These are phyloP conservation scores for Elasticomyces elasticus DNA, from an alignment of 495 filamentous ascomycete genomes.

Conservation along the genomic window DNA sequence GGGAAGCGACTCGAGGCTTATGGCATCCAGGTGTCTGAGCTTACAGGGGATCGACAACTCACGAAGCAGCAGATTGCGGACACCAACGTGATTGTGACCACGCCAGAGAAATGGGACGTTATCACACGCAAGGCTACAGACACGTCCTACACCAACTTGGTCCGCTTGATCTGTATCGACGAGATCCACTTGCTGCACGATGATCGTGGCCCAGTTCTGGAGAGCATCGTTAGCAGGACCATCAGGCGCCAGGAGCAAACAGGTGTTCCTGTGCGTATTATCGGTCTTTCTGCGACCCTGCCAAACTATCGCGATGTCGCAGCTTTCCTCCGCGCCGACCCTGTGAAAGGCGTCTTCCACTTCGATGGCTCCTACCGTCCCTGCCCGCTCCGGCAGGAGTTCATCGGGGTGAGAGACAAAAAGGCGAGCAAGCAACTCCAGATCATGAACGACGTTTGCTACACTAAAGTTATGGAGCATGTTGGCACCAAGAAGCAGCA, in stretches of 20 bases:
- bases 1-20: constrained; percentile 83
- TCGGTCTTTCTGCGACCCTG: constrained; percentile 88
- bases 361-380: constrained; percentile 93
- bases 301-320: constrained; percentile 97
- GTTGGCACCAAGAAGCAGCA: constrained; percentile 84
- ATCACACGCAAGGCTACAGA: constrained; percentile 98
- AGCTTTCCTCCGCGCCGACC: constrained; percentile 88
- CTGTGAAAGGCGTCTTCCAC: constrained; percentile 77
- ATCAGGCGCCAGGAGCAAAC: constrained; percentile 89
- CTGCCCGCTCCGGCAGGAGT: constrained; percentile 90
- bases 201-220: constrained; percentile 90
- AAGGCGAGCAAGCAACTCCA: constrained; percentile 99
- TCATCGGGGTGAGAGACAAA: constrained; percentile 94
- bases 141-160: constrained; percentile 90
- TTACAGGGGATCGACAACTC: constrained; percentile 95
- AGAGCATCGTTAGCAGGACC: constrained; percentile 92
- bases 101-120: constrained; percentile 98
- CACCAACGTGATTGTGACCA: constrained; percentile 97
- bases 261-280: constrained; percentile 77
- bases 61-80: constrained; percentile 98
- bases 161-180: constrained; percentile 90
- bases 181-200: constrained; percentile 98
- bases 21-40: constrained; percentile 82
- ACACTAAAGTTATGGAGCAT: constrained; percentile 95
- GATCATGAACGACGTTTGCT: constrained; percentile 98